These are phyloP conservation scores for Saxophila tyrrhenica DNA, from an alignment of 495 filamentous ascomycete species.

Conservation along the genomic window DNA sequence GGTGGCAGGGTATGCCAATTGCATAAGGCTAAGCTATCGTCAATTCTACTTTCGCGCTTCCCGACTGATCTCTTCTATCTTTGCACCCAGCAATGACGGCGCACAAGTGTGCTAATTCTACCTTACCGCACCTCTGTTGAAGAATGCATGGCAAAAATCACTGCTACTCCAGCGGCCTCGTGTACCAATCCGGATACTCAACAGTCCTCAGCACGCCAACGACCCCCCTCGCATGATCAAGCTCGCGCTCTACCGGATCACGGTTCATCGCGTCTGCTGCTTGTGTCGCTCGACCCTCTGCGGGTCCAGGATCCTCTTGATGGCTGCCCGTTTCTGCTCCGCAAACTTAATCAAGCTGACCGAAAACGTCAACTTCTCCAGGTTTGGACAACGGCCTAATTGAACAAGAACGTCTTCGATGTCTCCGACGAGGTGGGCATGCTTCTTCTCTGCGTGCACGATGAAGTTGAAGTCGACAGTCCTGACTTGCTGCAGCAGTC, in stretches of 20 bases:
- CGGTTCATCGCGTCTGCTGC: too few relatives aligned
- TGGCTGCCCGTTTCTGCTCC: neutral
- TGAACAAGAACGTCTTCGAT: neutral
- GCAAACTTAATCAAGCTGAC: neutral
- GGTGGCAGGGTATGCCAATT: slow-evolving; percentile 39
- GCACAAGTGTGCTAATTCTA: too few relatives aligned
- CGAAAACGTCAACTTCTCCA: neutral
- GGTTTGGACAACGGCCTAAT: neutral
- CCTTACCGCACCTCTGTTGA: too few relatives aligned
- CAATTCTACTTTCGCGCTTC: neutral
- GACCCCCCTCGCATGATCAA: neutral
- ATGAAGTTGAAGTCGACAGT: too few relatives aligned
- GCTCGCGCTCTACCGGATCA: neutral
- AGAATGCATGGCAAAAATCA: too few relatives aligned
- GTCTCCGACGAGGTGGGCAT: neutral
- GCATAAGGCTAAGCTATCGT: neutral
- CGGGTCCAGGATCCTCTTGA: neutral
- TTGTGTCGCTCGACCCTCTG: too few relatives aligned
- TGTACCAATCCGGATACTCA: too few relatives aligned
- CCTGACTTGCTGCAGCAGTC: neutral
- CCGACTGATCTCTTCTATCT: neutral
- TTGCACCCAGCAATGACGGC: too few relatives aligned
- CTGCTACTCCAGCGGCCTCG: too few relatives aligned
- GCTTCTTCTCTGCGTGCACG: too few relatives aligned
- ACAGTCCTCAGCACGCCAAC: neutral